Conservation (phyloP, 1,284 basidiomycete genomes). For the Ustilago crameri region DNA sequence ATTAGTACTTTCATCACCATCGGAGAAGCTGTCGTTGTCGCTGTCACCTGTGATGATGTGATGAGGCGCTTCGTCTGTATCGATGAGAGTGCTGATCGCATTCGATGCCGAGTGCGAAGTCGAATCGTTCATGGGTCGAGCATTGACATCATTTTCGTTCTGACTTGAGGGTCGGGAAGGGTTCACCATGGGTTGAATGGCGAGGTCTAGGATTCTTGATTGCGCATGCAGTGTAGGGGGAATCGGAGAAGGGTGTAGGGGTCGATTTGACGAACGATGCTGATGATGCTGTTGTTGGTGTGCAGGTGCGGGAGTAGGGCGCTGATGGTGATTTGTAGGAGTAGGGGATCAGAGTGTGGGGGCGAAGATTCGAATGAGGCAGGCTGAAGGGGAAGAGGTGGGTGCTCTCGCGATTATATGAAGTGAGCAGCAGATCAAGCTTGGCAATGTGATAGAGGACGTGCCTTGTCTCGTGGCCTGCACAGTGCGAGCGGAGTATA, state of each 20-base stretch:
- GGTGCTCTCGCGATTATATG: no score
- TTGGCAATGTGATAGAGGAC: neutral
- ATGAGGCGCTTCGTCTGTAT: conserved; percentile 29
- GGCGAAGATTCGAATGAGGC: neutral
- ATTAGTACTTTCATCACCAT: conserved; percentile 29
- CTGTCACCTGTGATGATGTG: conserved; percentile 28
- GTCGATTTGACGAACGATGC: neutral
- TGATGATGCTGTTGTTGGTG: neutral
- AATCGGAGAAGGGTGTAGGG: neutral
- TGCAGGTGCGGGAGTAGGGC: neutral
- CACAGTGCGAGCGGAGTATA: no score
- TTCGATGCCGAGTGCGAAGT: conserved; percentile 1
- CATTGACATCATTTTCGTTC: conserved; percentile 15
- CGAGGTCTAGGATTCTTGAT: neutral
- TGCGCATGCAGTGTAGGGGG: neutral
- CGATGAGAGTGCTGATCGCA: conserved; percentile 10
- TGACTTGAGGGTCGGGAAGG: conserved; percentile 1
- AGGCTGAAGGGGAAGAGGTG: neutral
- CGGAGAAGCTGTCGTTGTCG: conserved; percentile 17
- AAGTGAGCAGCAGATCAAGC: neutral
- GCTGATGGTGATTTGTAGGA: neutral
- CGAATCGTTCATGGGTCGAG: conserved; percentile 19
- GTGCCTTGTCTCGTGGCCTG: no score
- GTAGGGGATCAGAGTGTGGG: neutral
- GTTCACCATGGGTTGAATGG: conserved; percentile 20